Evolutionary conservation across 2,329 filamentous ascomycete species (phyloP), one percentile per base, ranked within the genome.

Genomic region (Coniochaeta pulveracea): DNA sequence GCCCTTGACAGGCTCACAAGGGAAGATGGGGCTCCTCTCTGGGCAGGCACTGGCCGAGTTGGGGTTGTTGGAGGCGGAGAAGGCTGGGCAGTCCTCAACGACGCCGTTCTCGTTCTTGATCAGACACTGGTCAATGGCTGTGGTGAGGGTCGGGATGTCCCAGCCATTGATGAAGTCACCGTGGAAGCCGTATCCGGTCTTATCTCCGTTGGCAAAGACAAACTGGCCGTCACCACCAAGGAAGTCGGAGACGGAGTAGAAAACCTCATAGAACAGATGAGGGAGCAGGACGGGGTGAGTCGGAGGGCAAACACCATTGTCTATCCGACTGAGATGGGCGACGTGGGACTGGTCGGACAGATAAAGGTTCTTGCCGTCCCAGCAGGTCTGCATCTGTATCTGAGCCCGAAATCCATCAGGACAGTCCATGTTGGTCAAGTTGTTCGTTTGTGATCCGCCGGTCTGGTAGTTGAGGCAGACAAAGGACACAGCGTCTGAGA

Each of bases 321-420:
- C 58, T 18, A 54, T 49, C 19, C 43, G 43, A 10, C 40, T 48
- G 34, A 57, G 43, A 37, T 63, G 58, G 0, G 56, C 57, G 4
- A 63, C 56, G 36, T 61, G 58, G 14, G 47, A 54, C 31, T 58
- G 51, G 42, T 62, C 57, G 2, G 47, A 19, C 29, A 55, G 55
- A 45, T 74, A 68, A 12, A 62, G 45, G 39, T 72, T 61, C 39
- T 63, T 56, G 18, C 74, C 74, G 41, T 75, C 70, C 65, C 73
- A 76, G 55, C 74, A 79, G 7, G 67, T 72, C 5, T 72, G 74
- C 52, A 78, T 77, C 48, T 70, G 68, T 19, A 78, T 53, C 48
- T 79, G 72, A 22, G 72, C 52, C 37, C 70, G 66, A 37, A 76
- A 48, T 40, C 76, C 69, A 43, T 80, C 60, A 8, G 52, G 50